These are phyloP conservation scores for Alternaria incomplexa DNA, from an alignment of 2,329 filamentous ascomycete species.

Conservation along the genomic window DNA sequence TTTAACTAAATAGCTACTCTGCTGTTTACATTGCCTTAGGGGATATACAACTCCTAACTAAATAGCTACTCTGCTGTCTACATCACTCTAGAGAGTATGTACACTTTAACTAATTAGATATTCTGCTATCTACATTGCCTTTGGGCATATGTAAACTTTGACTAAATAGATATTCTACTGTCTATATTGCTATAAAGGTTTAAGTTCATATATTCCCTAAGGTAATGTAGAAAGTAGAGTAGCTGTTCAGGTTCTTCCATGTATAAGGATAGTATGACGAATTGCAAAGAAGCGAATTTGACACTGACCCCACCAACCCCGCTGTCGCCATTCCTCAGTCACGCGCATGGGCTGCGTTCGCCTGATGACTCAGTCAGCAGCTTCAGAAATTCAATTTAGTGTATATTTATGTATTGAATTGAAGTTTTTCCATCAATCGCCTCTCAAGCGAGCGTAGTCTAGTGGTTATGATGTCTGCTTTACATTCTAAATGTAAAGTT, in stretches of 20 bases:
- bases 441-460: slow-evolving; percentile 22
- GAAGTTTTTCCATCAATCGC: not conserved
- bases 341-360: not conserved
- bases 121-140: not conserved
- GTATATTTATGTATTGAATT: fast-evolving
- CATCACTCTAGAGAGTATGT: too few species aligned
- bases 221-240: not conserved
- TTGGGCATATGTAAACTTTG: not conserved
- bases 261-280: not conserved
- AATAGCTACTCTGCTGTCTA: not conserved
- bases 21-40: not conserved
- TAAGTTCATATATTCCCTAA: too few species aligned
- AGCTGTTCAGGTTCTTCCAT: not conserved
- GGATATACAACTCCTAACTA: not conserved
- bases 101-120: too few species aligned
- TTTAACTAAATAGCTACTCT: not conserved
- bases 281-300: not conserved
- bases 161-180: not conserved
- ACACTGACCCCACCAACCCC: not conserved
- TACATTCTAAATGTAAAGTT: slow-evolving; percentile 37
- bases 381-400: fast-evolving
- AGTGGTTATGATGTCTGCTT: slow-evolving; percentile 50
- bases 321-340: not conserved
- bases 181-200: not conserved
- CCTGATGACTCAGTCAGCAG: not conserved